Conservation (phyloP, 2,329 filamentous ascomycete species). For the Ascochyta pisi region DNA sequence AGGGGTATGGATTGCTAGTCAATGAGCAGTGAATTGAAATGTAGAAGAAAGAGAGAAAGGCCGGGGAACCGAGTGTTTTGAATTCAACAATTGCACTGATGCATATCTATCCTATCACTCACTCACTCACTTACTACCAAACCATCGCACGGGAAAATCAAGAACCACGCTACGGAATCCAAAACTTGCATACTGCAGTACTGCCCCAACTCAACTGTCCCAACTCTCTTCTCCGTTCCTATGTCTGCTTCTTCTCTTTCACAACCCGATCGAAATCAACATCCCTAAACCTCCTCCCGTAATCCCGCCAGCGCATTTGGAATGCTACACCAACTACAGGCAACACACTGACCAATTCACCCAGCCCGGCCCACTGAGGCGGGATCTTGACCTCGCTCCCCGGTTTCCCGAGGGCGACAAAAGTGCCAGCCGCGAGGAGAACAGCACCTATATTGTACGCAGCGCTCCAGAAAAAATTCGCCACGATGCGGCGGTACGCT, state of each 20-base stretch:
- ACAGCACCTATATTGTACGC: slow-evolving; percentile 75
- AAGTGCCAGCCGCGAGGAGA: slow-evolving; percentile 66
- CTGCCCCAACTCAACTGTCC: too few species aligned
- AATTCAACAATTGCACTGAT: too few species aligned
- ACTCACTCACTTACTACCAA: too few species aligned
- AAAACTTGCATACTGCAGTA: too few species aligned
- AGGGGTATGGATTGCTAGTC: too few species aligned
- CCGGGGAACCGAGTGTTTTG: too few species aligned
- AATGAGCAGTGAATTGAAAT: too few species aligned
- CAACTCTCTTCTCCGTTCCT: too few species aligned
- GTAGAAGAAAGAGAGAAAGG: too few species aligned
- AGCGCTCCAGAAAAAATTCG: slow-evolving; percentile 75
- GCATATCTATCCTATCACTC: too few species aligned
- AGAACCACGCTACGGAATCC: too few species aligned
- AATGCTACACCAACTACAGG: slow-evolving; percentile 70
- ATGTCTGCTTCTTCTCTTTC: background rate
- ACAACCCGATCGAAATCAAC: background rate
- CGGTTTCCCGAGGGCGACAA: slow-evolving; percentile 48
- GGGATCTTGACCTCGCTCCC: slow-evolving; percentile 57
- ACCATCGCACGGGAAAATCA: too few species aligned
- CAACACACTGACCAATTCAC: slow-evolving; percentile 76
- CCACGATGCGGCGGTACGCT: slow-evolving; percentile 53
- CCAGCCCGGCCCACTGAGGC: slow-evolving; percentile 71
- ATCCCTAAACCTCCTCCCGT: slow-evolving; percentile 23
- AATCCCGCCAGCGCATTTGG: slow-evolving; percentile 52